A percentile compares a stretch with the other conserved stretches of the same genome.
Conservation (phyloP, 202 grass and related monocot species). For the Elaeis oleifera region DNA sequence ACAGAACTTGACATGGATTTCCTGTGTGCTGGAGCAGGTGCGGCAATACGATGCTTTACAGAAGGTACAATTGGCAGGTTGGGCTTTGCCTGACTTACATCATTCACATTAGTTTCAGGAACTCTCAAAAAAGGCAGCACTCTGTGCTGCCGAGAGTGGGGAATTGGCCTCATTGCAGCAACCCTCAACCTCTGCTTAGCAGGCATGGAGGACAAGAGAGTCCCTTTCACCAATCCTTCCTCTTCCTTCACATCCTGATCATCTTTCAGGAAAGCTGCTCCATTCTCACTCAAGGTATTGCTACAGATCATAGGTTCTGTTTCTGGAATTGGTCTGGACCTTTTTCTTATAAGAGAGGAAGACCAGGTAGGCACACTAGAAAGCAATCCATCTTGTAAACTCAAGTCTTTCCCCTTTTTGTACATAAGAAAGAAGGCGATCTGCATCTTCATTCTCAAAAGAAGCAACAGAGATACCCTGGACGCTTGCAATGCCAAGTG, state of each 20-base stretch:
- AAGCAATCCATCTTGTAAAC: conserved; percentile 30
- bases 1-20: conserved; percentile 64
- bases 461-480: conserved; percentile 80
- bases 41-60: conserved; percentile 44
- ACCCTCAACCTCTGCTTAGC: conserved; percentile 40
- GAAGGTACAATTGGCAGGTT: conserved; percentile 37
- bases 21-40: conserved; percentile 47
- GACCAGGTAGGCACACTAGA: conserved; percentile 60
- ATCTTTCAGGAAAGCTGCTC: conserved; percentile 24
- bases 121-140: conserved; percentile 69
- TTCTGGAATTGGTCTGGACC: conserved; percentile 37
- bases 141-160: conserved; percentile 52
- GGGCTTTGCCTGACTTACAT: conserved; percentile 35
- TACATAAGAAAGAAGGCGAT: conserved; percentile 94
- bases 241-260: conserved; percentile 20
- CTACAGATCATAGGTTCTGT: conserved; percentile 30
- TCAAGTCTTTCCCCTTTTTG: conserved; percentile 30
- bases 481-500: conserved; percentile 82
- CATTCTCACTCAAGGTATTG: conserved; percentile 33
- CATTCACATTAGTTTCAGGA: conserved; percentile 28
- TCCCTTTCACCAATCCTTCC: background rate
- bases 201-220: conserved; percentile 13
- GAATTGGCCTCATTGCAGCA: conserved; percentile 79
- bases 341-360: conserved; percentile 58
- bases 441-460: conserved; percentile 78